These are phyloP conservation scores for Entelexis paramagnoliae DNA, from an alignment of 1,139 yeast species.

Conservation along the genomic window DNA sequence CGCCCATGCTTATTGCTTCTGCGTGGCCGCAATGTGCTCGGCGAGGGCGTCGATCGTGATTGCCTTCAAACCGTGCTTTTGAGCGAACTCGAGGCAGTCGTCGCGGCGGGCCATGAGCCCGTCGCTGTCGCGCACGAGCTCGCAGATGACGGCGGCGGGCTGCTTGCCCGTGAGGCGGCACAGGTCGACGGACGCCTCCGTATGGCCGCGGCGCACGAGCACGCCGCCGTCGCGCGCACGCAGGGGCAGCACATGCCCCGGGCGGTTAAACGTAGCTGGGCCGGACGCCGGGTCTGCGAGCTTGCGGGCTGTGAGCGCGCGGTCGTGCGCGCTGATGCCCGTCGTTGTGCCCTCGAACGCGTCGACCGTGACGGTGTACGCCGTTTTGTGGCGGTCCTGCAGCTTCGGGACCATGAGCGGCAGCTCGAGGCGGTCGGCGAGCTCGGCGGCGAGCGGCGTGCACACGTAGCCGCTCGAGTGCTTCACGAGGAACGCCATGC, in stretches of 20 bases:
- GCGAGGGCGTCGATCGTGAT: slow-evolving; percentile 74
- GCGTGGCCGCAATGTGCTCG: slow-evolving; percentile 37
- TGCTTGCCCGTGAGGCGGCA: slow-evolving; percentile 65
- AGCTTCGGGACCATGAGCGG: slow-evolving; percentile 62
- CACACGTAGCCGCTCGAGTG: slow-evolving; percentile 85
- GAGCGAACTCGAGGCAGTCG: slow-evolving; percentile 67
- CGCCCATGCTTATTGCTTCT: not conserved
- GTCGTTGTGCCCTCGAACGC: slow-evolving; percentile 78
- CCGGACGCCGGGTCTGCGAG: slow-evolving; percentile 53
- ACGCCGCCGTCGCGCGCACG: slow-evolving; percentile 85
- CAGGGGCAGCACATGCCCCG: slow-evolving; percentile 90
- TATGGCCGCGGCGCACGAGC: slow-evolving; percentile 81
- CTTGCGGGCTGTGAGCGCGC: slow-evolving; percentile 69
- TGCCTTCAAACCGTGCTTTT: slow-evolving; percentile 52
- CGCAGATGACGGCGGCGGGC: slow-evolving; percentile 91
- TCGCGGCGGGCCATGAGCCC: slow-evolving; percentile 93
- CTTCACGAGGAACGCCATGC: slow-evolving; percentile 91
- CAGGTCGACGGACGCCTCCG: slow-evolving; percentile 92
- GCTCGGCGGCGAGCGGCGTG: slow-evolving; percentile 66
- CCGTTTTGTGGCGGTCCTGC: slow-evolving; percentile 90
- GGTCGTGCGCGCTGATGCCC: slow-evolving; percentile 90
- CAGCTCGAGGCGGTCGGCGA: slow-evolving; percentile 70
- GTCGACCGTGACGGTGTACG: slow-evolving; percentile 90
- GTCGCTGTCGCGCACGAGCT: slow-evolving; percentile 83
- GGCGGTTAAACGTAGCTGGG: slow-evolving; percentile 65